Percentiles rank a stretch among this genome's conserved stretches.
Conservation (phyloP, 2,329 filamentous ascomycete genomes). For the Gaeumannomyces sp. region DNA sequence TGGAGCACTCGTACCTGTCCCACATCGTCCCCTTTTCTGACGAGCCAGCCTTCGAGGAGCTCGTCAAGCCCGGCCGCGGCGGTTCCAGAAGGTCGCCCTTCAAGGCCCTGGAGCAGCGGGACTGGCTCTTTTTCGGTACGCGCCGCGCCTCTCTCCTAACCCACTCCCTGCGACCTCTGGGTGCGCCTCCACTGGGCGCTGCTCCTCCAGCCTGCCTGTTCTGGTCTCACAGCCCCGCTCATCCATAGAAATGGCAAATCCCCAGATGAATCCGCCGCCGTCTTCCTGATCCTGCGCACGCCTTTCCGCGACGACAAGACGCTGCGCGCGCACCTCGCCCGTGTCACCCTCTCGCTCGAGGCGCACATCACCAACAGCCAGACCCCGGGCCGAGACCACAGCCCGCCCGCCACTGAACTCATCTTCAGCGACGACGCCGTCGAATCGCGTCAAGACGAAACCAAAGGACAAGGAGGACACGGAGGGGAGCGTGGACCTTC, state of each 20-base stretch:
- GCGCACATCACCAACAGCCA: conserved; percentile 56
- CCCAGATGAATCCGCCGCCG: conserved; percentile 65
- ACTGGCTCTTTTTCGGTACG: conserved; percentile 68
- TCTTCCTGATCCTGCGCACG: conserved; percentile 63
- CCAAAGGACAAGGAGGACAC: conserved; percentile 15
- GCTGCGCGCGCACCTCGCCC: conserved; percentile 52
- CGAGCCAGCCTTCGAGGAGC: conserved; percentile 46
- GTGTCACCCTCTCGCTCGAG: conserved; percentile 62
- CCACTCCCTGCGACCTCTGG: conserved; percentile 9
- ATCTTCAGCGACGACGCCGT: conserved; percentile 50
- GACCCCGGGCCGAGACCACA: conserved; percentile 37
- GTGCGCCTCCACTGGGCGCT: conserved; percentile 14
- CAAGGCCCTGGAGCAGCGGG: conserved; percentile 54
- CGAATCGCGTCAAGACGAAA: conserved; percentile 22
- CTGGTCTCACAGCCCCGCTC: conserved; percentile 35
- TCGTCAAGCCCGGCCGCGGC: conserved; percentile 34
- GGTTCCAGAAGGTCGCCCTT: conserved; percentile 41
- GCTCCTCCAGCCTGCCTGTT: conserved; percentile 14
- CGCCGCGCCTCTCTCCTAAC: conserved; percentile 12
- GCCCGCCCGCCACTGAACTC: conserved; percentile 46
- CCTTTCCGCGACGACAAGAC: conserved; percentile 51
- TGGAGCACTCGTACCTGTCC: conserved; percentile 52
- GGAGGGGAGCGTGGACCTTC: background rate
- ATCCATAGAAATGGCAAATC: conserved; percentile 33
- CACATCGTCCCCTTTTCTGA: conserved; percentile 56